Evolutionary conservation across 1,139 yeast species (phyloP), one percentile per base, ranked within the genome.

Genomic region (Dujonia santamariae): DNA sequence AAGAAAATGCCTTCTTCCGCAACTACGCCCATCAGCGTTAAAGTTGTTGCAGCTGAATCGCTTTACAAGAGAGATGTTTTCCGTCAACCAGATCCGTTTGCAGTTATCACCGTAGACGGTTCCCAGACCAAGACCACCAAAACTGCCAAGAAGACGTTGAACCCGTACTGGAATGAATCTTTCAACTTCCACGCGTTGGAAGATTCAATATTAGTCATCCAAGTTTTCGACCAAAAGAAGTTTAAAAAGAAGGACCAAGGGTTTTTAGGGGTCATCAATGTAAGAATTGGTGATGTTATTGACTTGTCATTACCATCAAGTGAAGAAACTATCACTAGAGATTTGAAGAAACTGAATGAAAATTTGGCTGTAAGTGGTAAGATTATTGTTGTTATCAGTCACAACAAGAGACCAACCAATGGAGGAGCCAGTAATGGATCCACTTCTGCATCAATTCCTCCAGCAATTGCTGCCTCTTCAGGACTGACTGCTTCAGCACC

Each of bases 201-300:
- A 51, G 85, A 85, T 48, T 84, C 95, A 14, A 86, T 90, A 30
- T 69, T 92, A 39, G 96, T 94, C 7, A 80, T 92, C 43, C 98
- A 92, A 59, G 94, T 92, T 12, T 92, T 94, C 61, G 98, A 92
- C 59, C 97, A 90, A 60, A 90, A 88, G 57, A 92, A 92, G 62
- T 92, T 92, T 67, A 92, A 92, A 59, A 88, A 88, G 80, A 90
- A 88, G 74, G 98, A 92, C 56, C 98, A 92, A 61, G 98, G 98
- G n/a, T 92, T 92, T 50, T 69, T 92, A 35, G 99, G 99, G 39
- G 98, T 92, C 15, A 94, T 94, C 40, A 94, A 92, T 61, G 77
- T 92, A 35, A 74, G 95, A 48, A 78, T 90, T 28, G 94, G 95
- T 31, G 97, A 92, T 58, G 90, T 86, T 26, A 75, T 92, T 41